Base-by-base conservation (phyloP, 306 rosid genomes). In the Prunus mongolica region DNA sequence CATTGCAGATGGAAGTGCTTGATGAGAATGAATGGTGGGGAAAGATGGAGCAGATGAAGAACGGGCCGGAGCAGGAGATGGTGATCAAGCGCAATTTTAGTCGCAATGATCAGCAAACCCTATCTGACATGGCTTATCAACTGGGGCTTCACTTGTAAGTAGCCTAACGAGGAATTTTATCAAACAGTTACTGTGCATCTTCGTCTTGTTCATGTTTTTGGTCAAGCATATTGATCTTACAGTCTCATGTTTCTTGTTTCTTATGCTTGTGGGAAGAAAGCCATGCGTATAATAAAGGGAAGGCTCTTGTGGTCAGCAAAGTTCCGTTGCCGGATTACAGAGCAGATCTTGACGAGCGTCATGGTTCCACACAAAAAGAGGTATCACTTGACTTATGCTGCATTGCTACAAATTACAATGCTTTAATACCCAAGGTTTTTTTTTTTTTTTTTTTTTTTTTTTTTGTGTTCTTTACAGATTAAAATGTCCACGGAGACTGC, bases 281-380 rank as follows among this genome's bases (percentile, higher is more conserved):
- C 85, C 96, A 92, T 92, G 97, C 88, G 34, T 94, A 94, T 76
- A 74, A 84, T 81, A 90, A 92, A 76, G 97, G 98, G 86, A 87
- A 87, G 87, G 60, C 88, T 81, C 96, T 94, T 24, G 97, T 94
- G 58, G 81, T 94, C 65, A 94, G 98, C 92, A 94, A 90, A 86
- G 91, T 89, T 77, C 97, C 92, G 10, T 79, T 94, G 86, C 98
- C 97, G 41, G 96, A 94, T 85, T 94, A 92, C 80, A 91, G 97
- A 70, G 98, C 97, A 45, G 98, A 94, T 84, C 98, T 94, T 66
- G 98, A 94, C 80, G 98, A 92, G 60, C 90, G 84, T 28, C 96
- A 94, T 86, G 98, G 98, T 65, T 92, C 95, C 80, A 86, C 97
- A 34, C 97, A 90, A 80, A 89, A 90, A 70, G 96, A 92, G 96